These are phyloP conservation scores for Lactarius evosmus DNA, from an alignment of 768 basidiomycete species.

Conservation along the genomic window DNA sequence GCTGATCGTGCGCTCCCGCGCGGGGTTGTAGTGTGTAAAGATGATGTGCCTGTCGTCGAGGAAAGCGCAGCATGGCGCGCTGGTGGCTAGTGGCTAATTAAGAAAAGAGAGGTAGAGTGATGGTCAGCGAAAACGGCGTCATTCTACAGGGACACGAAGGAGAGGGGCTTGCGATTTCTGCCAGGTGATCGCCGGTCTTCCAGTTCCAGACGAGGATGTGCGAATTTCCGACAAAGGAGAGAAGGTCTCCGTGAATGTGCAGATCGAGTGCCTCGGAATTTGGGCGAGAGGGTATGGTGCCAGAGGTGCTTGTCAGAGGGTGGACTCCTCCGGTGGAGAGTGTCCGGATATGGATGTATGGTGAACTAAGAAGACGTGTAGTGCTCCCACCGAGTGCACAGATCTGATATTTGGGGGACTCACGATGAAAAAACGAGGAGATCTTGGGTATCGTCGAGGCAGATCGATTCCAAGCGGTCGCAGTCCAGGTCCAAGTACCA, in stretches of 20 bases:
- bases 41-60: conserved; percentile 5
- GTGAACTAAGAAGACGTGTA: neutral
- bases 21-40: neutral
- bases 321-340: conserved; percentile 14
- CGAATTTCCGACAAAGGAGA: neutral
- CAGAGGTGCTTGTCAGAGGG: conserved; percentile 11
- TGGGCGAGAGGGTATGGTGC: neutral
- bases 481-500: conserved; percentile 6
- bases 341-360: conserved; percentile 5
- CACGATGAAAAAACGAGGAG: conserved; percentile 10
- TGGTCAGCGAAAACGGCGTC: neutral
- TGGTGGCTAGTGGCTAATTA: neutral
- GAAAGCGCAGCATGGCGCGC: neutral
- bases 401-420: neutral
- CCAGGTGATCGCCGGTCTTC: conserved; percentile 1
- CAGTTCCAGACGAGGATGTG: conserved; percentile 5
- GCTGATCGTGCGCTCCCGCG: neutral
- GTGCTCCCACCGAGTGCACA: neutral
- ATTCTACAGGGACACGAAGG: neutral
- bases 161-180: conserved; percentile 2
- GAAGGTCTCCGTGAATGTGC: neutral
- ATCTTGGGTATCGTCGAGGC: conserved; percentile 13
- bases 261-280: neutral
- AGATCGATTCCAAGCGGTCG: neutral
- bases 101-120: neutral